Conservation (phyloP, 768 basidiomycete species). For the Dacryopinax spathularia region DNA sequence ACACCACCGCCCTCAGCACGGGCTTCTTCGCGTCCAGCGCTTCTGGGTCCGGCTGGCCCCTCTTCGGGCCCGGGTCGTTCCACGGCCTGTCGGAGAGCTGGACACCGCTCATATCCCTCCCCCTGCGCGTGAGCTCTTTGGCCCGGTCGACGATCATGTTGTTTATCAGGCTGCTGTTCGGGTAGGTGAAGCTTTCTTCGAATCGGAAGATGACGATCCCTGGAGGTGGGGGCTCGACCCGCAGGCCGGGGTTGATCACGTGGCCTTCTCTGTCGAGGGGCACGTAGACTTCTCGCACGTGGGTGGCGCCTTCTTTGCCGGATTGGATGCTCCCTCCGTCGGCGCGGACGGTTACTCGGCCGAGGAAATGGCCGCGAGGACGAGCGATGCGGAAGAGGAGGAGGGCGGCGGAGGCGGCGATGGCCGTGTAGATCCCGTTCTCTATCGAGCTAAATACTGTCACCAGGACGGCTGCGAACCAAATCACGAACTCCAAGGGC, state of each 20-base stretch:
- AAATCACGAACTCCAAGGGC: constrained; percentile 84
- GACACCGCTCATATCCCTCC: constrained; percentile 53
- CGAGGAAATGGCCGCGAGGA: constrained; percentile 83
- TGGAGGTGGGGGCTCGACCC: constrained; percentile 62
- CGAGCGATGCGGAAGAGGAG: constrained; percentile 76
- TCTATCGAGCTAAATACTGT: constrained; percentile 92
- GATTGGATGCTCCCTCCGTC: constrained; percentile 14
- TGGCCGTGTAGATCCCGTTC: constrained; percentile 78
- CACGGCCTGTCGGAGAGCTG: constrained; percentile 65
- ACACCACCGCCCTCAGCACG: constrained; percentile 64
- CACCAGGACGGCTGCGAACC: constrained; percentile 70
- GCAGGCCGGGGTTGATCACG: constrained; percentile 52
- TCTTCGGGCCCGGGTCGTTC: constrained; percentile 36
- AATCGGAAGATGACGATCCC: constrained; percentile 86
- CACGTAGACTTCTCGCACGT: constrained; percentile 65
- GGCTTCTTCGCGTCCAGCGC: constrained; percentile 45
- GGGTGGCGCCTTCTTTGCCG: constrained; percentile 11
- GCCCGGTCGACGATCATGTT: constrained; percentile 66
- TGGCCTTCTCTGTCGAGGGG: constrained; percentile 41
- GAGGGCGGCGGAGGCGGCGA: constrained; percentile 61
- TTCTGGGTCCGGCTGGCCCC: constrained; percentile 10
- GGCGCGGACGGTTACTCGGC: constrained; percentile 52
- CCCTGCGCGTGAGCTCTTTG: constrained; percentile 59
- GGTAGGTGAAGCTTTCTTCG: constrained; percentile 80
- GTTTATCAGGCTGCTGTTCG: constrained; percentile 58